Conservation (phyloP, 192 early-diverging fungal genomes). For the Bifiguratus adelaidae region DNA sequence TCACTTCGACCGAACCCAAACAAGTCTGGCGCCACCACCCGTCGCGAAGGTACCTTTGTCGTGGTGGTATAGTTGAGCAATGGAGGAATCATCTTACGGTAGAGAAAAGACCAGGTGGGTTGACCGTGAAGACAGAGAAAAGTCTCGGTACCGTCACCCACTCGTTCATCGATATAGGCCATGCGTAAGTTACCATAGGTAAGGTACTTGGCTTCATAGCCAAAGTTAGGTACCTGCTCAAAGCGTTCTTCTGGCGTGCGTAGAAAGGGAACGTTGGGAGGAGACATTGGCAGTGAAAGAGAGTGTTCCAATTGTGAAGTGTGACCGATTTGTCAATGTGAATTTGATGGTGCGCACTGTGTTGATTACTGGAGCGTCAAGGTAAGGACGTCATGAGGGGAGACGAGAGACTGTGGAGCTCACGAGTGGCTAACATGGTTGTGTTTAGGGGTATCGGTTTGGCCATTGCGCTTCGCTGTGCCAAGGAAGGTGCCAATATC, state of each 20-base stretch:
- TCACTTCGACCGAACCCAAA: neutral
- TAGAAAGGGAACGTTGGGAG: neutral
- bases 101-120: neutral
- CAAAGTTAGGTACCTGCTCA: neutral
- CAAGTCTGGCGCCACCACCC: neutral
- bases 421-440: neutral
- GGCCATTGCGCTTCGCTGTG: conserved; percentile 59
- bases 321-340: no score
- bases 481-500: conserved; percentile 50
- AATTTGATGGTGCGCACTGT: no score
- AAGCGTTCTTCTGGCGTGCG: neutral
- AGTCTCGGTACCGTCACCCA: neutral
- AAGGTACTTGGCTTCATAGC: neutral
- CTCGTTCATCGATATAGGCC: neutral
- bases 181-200: neutral
- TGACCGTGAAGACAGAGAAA: neutral
- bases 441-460: conserved; percentile 59
- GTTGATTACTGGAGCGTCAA: no score
- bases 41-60: neutral
- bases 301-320: no score
- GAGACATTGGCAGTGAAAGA: no score
- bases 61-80: neutral
- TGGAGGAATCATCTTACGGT: neutral
- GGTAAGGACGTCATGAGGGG: no score
- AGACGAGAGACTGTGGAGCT: no score